Base-by-base conservation (phyloP, 169 alveolate genomes). In the Cyclospora cayetanensis region DNA sequence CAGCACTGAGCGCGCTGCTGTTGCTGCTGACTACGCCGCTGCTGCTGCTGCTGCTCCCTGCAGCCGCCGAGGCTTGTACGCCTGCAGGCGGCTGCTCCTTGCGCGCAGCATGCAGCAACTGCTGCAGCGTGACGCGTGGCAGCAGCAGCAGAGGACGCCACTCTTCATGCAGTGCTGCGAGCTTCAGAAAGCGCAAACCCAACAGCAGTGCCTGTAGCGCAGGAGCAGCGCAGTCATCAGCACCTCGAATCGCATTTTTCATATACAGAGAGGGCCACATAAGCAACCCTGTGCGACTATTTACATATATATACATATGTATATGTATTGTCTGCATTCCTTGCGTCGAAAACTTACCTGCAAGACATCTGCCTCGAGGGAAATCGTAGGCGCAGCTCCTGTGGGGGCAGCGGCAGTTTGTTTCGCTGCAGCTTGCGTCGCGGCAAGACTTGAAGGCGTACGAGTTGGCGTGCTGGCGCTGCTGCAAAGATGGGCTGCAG, bases 161-260 rank as follows among this genome's bases (percentile, higher is more conserved):
- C 46, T 76, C 83, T 4, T 95, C 95, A 52, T 94, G 96, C 29
- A 94, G 72, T 27, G 90, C 92, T 9, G 94, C 85, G 41, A 91
- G 93, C 90, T 94, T 94, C 72, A 94, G 60, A 70, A 94, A 92
- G 42, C 94, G 90, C 52, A 94, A 77, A 22, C 94, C 92, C 50
- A 85, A 89, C 37, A 92, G 65, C 86, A 92, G 89, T 52, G 91
- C 94, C 86, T 92, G 88, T 35, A 37, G 46, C 50, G 42, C 79
- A 79, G 70, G 34, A 41, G 35, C 55, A 41, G 74, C 41, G 25
- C 20, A 22, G 86, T 63, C 12, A 50, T 18, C 60, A 50, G 60
- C 60, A 50, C 25, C 60, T 11, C 9, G 60, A 18, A 18, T 18
- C 9, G 9, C 9, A 50, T 11, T 50, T 11, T 50, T 11, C 18